Evolutionary conservation across 306 rosid species (phyloP), one percentile per base, ranked within the genome.

Genomic region (Pterocarpus santalinus): DNA sequence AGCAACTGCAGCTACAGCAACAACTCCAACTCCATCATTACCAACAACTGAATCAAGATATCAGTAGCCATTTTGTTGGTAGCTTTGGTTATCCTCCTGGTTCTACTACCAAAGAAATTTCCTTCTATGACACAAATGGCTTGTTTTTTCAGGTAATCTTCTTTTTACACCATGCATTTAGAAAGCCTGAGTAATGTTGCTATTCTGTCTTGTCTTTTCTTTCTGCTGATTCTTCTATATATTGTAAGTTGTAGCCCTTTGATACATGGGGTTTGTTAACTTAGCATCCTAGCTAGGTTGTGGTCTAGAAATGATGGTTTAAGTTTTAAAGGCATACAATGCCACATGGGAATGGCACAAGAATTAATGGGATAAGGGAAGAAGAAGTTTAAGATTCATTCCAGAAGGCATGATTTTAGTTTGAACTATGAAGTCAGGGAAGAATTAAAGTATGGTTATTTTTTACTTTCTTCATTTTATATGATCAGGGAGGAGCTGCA

Each of bases 1-100:
- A 88, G 82, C 97, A 95, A 72, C 88, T 91, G 69, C 98, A 94
- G 49, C 90, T 88, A 57, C 91, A 86, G 86, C 88, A 86, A 12
- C 83, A 77, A 12, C 82, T 80, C 36, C 89, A 84, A 5, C 53
- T 69, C 15, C 67, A 69, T 15, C 66, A 73, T 15, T 55, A 47
- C 52, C 84, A 85, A 7, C 88, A 87, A 30, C 75, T 80, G 44
- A 82, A 85, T 80, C 88, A 85, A 39, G 73, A 82, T 56, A 64
- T 58, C 38, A 46, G 39, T 61, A 86, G 84, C 46, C 87, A 47
- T 41, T 83, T 81, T 86, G 80, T 75, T 81, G 90, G 77, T 30
- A 62, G 46, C 87, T 73, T 72, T 78, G 83, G 69, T 56, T 81
- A 77, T 14, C 35, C 87, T 52, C 16, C 65, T 60, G 44, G 64